Conservation (phyloP, 495 filamentous ascomycete genomes). For the Aspergillus bridgeri region DNA sequence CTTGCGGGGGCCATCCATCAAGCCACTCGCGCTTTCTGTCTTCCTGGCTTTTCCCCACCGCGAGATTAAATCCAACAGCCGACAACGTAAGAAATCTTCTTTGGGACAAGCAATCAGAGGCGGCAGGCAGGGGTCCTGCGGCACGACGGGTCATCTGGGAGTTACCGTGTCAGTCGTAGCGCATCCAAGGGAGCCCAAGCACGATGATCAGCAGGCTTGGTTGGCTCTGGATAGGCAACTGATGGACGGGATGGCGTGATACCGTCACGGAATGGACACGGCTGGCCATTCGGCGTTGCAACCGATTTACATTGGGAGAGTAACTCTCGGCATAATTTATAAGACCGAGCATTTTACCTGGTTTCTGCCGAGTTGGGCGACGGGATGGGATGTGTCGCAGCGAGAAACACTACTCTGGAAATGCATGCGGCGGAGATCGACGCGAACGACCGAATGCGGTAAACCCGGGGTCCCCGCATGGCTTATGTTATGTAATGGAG, state of each 20-base stretch:
- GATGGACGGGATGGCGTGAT: conserved; percentile 7
- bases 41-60: background rate
- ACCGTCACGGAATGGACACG: background rate
- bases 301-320: too few relatives aligned
- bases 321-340: too few relatives aligned
- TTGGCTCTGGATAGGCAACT: conserved; percentile 9
- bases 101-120: background rate
- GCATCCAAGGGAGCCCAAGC: background rate
- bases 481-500: too few relatives aligned
- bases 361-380: too few relatives aligned
- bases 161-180: background rate
- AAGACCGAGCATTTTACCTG: too few relatives aligned
- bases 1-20: background rate
- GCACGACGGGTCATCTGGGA: background rate
- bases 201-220: background rate
- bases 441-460: too few relatives aligned
- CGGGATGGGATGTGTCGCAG: too few relatives aligned
- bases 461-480: too few relatives aligned
- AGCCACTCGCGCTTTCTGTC: background rate
- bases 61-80: background rate
- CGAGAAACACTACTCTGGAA: too few relatives aligned
- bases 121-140: background rate
- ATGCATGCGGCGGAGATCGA: too few relatives aligned
- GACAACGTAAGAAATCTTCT: background rate
- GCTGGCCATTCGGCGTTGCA: background rate